Evolutionary conservation across 192 early-diverging fungal genomes (phyloP).

Genomic region (Anaeromyces robustus): DNA sequence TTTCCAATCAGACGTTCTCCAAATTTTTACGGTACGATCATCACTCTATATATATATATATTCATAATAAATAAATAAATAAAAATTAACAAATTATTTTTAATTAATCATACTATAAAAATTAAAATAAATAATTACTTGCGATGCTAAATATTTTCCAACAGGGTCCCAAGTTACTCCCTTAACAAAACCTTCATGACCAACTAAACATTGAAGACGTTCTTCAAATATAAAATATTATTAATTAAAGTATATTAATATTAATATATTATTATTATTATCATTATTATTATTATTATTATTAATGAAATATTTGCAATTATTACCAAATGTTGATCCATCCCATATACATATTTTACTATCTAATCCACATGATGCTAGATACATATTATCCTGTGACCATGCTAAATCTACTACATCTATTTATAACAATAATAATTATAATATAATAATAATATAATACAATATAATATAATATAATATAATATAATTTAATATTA

Average conservation of each 20-base stretch:
- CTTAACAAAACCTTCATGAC: slow-evolving; percentile 83
- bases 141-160: slow-evolving; percentile 79
- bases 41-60: slow-evolving; percentile 39
- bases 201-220: slow-evolving; percentile 39
- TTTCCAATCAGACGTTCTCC: slow-evolving; percentile 76
- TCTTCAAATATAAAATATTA: slow-evolving; percentile 7
- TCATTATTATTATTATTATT: neutral
- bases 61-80: neutral
- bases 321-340: slow-evolving; percentile 55
- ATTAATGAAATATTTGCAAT: too few species aligned
- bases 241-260: too few species aligned
- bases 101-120: neutral
- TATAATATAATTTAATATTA: too few species aligned
- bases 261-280: neutral
- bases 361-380: slow-evolving; percentile 86
- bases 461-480: too few species aligned
- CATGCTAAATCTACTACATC: slow-evolving; percentile 88
- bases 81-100: neutral
- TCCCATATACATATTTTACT: slow-evolving; percentile 74
- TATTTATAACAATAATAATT: too few species aligned
- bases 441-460: too few species aligned
- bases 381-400: slow-evolving; percentile 67
- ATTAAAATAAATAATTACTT: slow-evolving; percentile 25
- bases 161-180: slow-evolving; percentile 93
- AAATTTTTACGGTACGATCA: slow-evolving; percentile 75